Evolutionary conservation across 768 basidiomycete genomes (phyloP), one percentile per base, ranked within the genome.

Genomic region (Pleurotus tuoliensis): DNA sequence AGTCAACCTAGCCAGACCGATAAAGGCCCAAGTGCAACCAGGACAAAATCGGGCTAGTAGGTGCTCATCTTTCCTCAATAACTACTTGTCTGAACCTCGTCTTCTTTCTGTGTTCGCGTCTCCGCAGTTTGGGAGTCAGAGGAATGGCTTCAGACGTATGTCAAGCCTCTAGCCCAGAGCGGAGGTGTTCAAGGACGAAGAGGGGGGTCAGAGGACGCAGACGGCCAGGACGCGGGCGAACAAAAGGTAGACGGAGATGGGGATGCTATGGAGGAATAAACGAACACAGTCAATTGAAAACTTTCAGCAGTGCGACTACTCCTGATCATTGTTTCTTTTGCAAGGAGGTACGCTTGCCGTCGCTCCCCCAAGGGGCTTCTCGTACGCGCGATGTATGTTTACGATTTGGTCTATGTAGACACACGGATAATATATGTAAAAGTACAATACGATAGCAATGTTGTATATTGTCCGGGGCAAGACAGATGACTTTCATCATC

Each of bases 81-180:
- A 47, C 20, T 22, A 37, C 47, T 39, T 55, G 18, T 34, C 45
- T 13, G 24, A 4, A 15, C 41, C 34, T 20, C 44, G 24, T 25
- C 30, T 3, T 34, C 2, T 9, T 34, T 11, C 30, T 34, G 0
- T 11, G 8, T 34, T 34, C 11, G 30, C 30, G 30, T 34, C 9
- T 34, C 30, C 8, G 7, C 11, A 34, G 94, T 98, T 61, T 98
- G 95, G 95, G 92, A 94, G 66, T 88, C 90, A 0, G 95, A 98
- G 70, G 94, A 97, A 59, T 98, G 94, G 94, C 73, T 96, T 27
- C 75, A 84, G 68, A 78, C 88, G 64, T 77, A 95, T 68, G 86
- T 88, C 2, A 91, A 93, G 64, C 89, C 91, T 9, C 73, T 90
- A 48, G 80, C 83, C 11, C 79, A 87, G 62, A 86, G 86, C 62